These are phyloP conservation scores for Ambrosia artemisiifolia DNA, from an alignment of 129 eudicot species.

Conservation along the genomic window DNA sequence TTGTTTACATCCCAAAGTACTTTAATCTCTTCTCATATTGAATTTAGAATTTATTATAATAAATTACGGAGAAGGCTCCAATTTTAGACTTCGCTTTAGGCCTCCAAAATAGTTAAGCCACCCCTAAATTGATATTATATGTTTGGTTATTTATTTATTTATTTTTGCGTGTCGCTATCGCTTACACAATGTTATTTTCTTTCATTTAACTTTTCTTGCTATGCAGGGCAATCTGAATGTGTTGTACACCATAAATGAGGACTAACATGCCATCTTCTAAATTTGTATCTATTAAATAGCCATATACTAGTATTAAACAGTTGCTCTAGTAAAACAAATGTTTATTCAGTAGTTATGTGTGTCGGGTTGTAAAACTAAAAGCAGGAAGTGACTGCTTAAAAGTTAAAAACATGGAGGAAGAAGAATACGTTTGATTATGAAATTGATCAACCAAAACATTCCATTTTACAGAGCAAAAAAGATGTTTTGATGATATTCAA, in stretches of 20 bases:
- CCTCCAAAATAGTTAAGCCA: no score
- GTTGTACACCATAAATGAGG: conserved; percentile 74
- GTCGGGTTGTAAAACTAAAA: conserved; percentile 75
- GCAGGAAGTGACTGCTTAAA: conserved; percentile 70
- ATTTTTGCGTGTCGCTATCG: conserved; percentile 11
- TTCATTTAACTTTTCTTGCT: conserved; percentile 1
- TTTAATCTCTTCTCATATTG: no score
- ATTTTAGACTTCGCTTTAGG: no score
- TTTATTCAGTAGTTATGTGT: conserved; percentile 3
- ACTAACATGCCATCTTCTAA: conserved; percentile 57
- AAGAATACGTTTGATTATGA: no score
- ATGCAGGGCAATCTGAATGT: conserved; percentile 61
- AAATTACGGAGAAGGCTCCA: no score
- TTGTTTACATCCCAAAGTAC: no score
- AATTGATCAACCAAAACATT: no score
- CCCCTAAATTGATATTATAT: no score
- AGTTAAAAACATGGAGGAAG: conserved; percentile 35
- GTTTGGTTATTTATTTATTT: no score
- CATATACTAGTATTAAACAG: conserved; percentile 6
- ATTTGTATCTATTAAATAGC: background rate
- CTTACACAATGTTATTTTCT: background rate
- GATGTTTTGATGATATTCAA: no score
- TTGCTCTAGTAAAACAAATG: conserved; percentile 8
- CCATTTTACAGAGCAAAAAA: no score
- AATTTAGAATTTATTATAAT: no score